phyloP scores from a whole-genome alignment of 2,329 filamentous ascomycete species.

The Pestalotiopsis sp. region DNA sequence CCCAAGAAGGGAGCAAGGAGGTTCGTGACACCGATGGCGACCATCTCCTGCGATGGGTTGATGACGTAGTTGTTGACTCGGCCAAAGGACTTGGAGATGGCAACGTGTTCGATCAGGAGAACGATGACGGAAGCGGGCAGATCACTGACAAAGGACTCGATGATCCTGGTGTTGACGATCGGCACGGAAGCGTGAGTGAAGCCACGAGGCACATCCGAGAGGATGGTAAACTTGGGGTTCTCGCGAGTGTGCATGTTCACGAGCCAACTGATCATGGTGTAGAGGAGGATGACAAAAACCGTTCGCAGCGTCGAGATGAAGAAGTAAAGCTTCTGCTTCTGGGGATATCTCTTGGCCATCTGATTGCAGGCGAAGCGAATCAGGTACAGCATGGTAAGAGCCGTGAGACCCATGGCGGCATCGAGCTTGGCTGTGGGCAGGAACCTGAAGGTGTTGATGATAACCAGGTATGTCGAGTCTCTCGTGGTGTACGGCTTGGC shows the following conservation, averaged over 20 bases:
- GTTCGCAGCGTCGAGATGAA: conserved; percentile 91
- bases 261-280: conserved; percentile 87
- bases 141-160: conserved; percentile 70
- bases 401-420: conserved; percentile 85
- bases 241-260: conserved; percentile 71
- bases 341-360: conserved; percentile 70
- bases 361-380: conserved; percentile 70
- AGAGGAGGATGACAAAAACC: conserved; percentile 88
- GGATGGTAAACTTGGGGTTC: conserved; percentile 72
- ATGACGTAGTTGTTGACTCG: conserved; percentile 96
- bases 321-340: conserved; percentile 76
- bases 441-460: conserved; percentile 80
- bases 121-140: conserved; percentile 89
- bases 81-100: conserved; percentile 96
- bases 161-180: conserved; percentile 64
- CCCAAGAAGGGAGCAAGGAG: conserved; percentile 90
- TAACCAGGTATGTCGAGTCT: conserved; percentile 77
- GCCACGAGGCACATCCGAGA: conserved; percentile 79
- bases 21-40: conserved; percentile 91
- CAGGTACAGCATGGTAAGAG: conserved; percentile 75
- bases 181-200: conserved; percentile 82
- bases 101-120: conserved; percentile 95
- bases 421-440: conserved; percentile 72
- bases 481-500: conserved; percentile 75
- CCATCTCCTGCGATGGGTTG: conserved; percentile 92